Evolutionary conservation across 1,284 basidiomycete genomes (phyloP), one percentile per base, ranked within the genome.

Genomic region (Volvariella volvacea): DNA sequence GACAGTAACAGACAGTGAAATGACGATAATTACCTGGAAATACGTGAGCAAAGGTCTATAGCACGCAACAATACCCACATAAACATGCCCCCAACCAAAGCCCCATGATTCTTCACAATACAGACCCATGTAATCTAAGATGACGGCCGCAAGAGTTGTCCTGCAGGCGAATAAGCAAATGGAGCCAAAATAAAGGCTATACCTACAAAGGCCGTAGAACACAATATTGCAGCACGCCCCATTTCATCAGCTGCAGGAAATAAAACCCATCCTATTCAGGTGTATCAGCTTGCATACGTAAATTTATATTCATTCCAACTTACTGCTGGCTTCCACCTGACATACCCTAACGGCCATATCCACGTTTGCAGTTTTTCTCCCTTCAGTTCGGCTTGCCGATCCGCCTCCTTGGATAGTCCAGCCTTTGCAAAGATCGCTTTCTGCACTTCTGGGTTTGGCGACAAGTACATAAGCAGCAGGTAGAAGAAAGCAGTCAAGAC

Each of bases 171-270:
- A 25, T 42, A 43, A 28, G 38, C 25, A 17, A 46, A 7, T 10
- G n/a, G 22, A 30, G 22, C 16, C 33, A 20, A n/a, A 12, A 15
- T 14, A 43, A 39, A 30, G 22, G 12, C 32, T 46, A 45, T 22
- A 65, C 72, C 43, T 54, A 80, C 77, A 70, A 53, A 1, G 85
- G 84, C 47, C 84, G 70, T 25, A 86, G 59, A 40, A 88, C 74
- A 60, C 83, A 86, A 54, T 89, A 89, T 56, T 91, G 88, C n/a
- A 88, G 65, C 8, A 90, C 78, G 15, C 77, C 80, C 78, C 85
- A 85, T 62, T 88, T 89, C 79, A 86, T 85, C 39, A 84, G 59
- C 57, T 87, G 84, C 30, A 90, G 61, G 55, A 88, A 88, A 51
- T 81, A 79, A 14, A 88, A 60, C 0, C 79, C 83, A 53, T 83